Base-by-base conservation (phyloP, 345 rosid genomes). In the Viola odorata region DNA sequence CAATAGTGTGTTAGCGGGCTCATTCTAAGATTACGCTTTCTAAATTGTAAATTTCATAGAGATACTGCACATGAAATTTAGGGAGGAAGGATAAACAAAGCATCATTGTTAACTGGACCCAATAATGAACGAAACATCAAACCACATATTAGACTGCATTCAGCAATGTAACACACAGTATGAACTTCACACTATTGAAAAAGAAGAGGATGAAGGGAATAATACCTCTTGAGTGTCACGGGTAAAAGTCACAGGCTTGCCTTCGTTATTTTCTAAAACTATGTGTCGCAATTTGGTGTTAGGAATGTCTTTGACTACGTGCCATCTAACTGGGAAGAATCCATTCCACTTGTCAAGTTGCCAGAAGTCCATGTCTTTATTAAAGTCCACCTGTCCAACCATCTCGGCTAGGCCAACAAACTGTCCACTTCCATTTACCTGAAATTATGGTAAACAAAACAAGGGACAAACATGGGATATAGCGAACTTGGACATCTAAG, bases 341-440 rank as follows among this genome's bases (percentile, higher is more conserved):
- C 96, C 96, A 45, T 65, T 79, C 96, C 96, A 88, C 69, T 84
- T 88, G 69, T 85, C 89, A 61, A 85, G 71, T 63, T 84, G 87
- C 96, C 96, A 88, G 69, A 88, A 88, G 68, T 79, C 86, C 81
- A 88, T 79, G 65, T 88, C 89, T 69, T 82, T 85, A 36, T 82
- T 65, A 59, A 83, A 84, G 77, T 88, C 91, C 14, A 88, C 88
- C 54, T 67, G 70, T 58, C 91, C 91, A 49, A 79, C 72, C 91
- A 88, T 88, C 80, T 88, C 89, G 42, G 96, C 96, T 53, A 84
- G 49, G 14, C 96, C 96, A 64, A 88, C 89, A 76, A 85, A 88
- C 58, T 88, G 91, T 50, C 91, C 89, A 73, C 96, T 88, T 62
- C 86, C 85, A 70, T 88, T 88, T 57, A 88, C 96, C 96, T 88